Conservation (phyloP, 2,329 filamentous ascomycete genomes). For the Verticillium klebahnii region DNA sequence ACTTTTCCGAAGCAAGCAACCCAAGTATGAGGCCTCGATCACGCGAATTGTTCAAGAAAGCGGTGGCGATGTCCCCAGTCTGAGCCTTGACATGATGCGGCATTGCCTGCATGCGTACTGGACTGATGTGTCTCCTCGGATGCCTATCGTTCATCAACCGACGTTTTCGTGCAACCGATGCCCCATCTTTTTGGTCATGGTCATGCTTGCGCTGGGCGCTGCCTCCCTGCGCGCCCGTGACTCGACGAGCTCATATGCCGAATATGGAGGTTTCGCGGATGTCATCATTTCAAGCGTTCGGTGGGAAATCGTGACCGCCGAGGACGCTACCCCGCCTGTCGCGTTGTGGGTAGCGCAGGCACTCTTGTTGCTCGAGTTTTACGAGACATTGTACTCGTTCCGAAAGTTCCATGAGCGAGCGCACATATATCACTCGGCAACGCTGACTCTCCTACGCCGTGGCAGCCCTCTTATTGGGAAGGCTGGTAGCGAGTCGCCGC, state of each 20-base stretch:
- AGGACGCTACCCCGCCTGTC: slow-evolving; percentile 77
- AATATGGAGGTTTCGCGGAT: slow-evolving; percentile 44
- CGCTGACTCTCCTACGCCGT: slow-evolving; percentile 76
- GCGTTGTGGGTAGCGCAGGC: slow-evolving; percentile 87
- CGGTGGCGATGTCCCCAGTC: slow-evolving; percentile 36
- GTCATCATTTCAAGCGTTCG: slow-evolving; percentile 68
- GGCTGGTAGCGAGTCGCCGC: slow-evolving; percentile 73
- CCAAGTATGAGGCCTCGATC: slow-evolving; percentile 26
- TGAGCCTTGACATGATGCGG: slow-evolving; percentile 78
- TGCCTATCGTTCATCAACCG: slow-evolving; percentile 84
- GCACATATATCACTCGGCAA: slow-evolving; percentile 85
- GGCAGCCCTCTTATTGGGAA: slow-evolving; percentile 82
- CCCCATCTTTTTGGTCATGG: slow-evolving; percentile 69
- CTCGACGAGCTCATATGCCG: slow-evolving; percentile 45
- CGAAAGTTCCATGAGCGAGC: slow-evolving; percentile 78
- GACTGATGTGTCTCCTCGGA: slow-evolving; percentile 77
- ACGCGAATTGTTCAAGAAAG: slow-evolving; percentile 30
- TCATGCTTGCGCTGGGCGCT: slow-evolving; percentile 81
- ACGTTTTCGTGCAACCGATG: slow-evolving; percentile 81
- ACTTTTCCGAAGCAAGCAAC: slow-evolving; percentile 37
- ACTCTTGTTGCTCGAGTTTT: slow-evolving; percentile 76
- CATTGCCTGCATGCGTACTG: slow-evolving; percentile 84
- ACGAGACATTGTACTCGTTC: slow-evolving; percentile 89
- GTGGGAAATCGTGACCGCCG: slow-evolving; percentile 79
- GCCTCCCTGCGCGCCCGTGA: slow-evolving; percentile 66